Percentiles rank a stretch among this genome's conserved stretches.
phyloP scores from a whole-genome alignment of 192 early-diverging fungal species.

The Nowakowskiella sp. region DNA sequence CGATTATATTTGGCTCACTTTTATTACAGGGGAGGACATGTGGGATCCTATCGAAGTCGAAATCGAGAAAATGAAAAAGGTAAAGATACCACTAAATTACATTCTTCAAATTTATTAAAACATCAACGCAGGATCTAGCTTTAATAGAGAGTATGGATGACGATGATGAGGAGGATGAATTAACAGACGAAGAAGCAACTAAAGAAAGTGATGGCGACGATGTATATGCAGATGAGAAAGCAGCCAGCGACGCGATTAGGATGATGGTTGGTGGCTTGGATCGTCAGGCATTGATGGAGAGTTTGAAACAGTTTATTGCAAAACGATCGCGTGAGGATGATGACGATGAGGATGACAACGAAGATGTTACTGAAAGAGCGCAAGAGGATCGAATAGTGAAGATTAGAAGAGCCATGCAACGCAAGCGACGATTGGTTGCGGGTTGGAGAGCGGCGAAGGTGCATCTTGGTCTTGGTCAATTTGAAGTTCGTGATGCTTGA shows the following conservation, averaged over 20 bases:
- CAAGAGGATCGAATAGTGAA: too few species aligned
- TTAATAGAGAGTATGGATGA: slow-evolving; percentile 1
- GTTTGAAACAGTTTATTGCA: background rate
- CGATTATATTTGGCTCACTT: background rate
- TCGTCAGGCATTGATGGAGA: background rate
- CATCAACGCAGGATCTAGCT: background rate
- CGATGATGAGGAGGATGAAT: slow-evolving; percentile 4
- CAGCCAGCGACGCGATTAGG: too few species aligned
- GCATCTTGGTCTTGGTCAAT: too few species aligned
- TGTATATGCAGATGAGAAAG: background rate
- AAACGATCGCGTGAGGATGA: background rate
- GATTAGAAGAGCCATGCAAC: too few species aligned
- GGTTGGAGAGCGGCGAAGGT: too few species aligned
- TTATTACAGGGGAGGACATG: background rate
- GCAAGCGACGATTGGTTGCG: too few species aligned
- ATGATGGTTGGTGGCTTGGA: too few species aligned
- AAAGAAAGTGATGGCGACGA: background rate
- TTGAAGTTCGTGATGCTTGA: too few species aligned
- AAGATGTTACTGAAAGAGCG: too few species aligned
- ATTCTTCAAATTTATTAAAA: background rate
- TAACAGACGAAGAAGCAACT: background rate
- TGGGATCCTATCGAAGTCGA: background rate
- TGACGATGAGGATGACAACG: background rate
- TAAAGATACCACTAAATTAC: background rate
- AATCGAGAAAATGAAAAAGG: background rate